phyloP scores from a whole-genome alignment of 2,329 filamentous ascomycete genomes.

The Neofusicoccum umdonicola region DNA sequence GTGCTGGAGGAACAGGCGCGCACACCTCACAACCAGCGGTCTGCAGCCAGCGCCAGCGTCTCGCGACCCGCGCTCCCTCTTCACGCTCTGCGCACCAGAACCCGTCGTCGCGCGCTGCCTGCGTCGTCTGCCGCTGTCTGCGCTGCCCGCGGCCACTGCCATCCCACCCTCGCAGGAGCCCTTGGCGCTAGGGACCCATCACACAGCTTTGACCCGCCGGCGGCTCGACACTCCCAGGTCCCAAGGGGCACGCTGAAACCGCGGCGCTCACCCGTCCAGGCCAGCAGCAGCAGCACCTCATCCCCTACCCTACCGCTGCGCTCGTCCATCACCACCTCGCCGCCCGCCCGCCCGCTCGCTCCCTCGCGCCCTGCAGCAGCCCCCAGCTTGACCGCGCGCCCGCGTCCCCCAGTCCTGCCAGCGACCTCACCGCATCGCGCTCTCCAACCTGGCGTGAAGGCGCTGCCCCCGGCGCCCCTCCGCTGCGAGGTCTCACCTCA shows the following conservation, averaged over 20 bases:
- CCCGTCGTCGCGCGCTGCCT: not conserved
- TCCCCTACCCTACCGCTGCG: constrained; percentile 19
- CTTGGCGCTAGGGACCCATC: constrained; percentile 8
- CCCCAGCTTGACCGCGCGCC: constrained; percentile 10
- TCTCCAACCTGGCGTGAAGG: constrained; percentile 17
- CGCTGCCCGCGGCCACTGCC: constrained; percentile 13
- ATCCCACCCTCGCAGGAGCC: constrained; percentile 9
- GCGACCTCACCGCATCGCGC: constrained; percentile 6
- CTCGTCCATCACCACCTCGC: constrained; percentile 17
- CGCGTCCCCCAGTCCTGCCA: constrained; percentile 3
- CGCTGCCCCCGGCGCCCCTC: constrained; percentile 16
- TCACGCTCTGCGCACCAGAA: not conserved
- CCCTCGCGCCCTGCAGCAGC: constrained; percentile 12
- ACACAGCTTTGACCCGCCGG: constrained; percentile 7
- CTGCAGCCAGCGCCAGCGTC: not conserved
- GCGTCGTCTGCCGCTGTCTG: constrained; percentile 14
- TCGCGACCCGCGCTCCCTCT: not conserved
- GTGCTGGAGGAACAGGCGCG: not conserved
- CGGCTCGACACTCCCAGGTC: not conserved
- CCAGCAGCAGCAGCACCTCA: constrained; percentile 17
- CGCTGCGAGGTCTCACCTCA: constrained; percentile 18
- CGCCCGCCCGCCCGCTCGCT: constrained; percentile 12
- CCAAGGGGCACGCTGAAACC: constrained; percentile 18
- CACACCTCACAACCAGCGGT: constrained; percentile 1
- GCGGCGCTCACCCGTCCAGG: constrained; percentile 16